A percentile compares a stretch with the other conserved stretches of the same genome.
These are phyloP conservation scores for Berkeleyomyces rouxiae DNA, from an alignment of 2,329 filamentous ascomycete species.

Conservation along the genomic window DNA sequence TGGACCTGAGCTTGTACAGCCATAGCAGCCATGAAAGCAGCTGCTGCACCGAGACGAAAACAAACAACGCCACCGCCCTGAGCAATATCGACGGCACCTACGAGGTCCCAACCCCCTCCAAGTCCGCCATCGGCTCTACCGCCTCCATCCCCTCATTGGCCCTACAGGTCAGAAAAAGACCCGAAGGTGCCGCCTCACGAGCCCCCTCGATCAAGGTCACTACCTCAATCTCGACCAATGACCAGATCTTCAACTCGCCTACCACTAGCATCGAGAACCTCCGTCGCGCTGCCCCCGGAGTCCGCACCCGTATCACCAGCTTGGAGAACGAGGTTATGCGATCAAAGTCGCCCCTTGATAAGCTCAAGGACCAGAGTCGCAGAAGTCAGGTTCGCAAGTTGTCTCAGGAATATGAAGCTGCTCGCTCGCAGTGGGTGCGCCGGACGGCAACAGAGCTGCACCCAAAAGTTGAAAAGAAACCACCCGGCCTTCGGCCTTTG, in stretches of 20 bases:
- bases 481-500: slow-evolving; percentile 7
- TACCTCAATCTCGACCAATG: background rate
- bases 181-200: background rate
- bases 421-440: slow-evolving; percentile 11
- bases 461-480: slow-evolving; percentile 6
- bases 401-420: slow-evolving; percentile 12
- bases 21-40: background rate
- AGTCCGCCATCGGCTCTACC: background rate
- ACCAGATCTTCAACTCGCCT: slow-evolving; percentile 9
- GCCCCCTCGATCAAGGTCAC: background rate
- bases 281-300: slow-evolving; percentile 11
- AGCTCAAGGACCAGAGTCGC: slow-evolving; percentile 13
- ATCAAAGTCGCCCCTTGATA: slow-evolving; percentile 13
- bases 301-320: slow-evolving; percentile 12
- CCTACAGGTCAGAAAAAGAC: background rate
- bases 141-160: background rate
- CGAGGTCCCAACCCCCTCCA: slow-evolving; percentile 1
- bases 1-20: background rate
- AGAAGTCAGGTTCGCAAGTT: slow-evolving; percentile 7
- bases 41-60: slow-evolving; percentile 3
- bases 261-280: slow-evolving; percentile 11
- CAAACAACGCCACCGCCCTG: background rate
- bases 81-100: slow-evolving; percentile 1
- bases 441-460: slow-evolving; percentile 2
- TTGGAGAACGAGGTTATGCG: slow-evolving; percentile 13